Evolutionary conservation across 1,284 basidiomycete species (phyloP), one percentile per base, ranked within the genome.

Genomic region (Calocybe gambosa): DNA sequence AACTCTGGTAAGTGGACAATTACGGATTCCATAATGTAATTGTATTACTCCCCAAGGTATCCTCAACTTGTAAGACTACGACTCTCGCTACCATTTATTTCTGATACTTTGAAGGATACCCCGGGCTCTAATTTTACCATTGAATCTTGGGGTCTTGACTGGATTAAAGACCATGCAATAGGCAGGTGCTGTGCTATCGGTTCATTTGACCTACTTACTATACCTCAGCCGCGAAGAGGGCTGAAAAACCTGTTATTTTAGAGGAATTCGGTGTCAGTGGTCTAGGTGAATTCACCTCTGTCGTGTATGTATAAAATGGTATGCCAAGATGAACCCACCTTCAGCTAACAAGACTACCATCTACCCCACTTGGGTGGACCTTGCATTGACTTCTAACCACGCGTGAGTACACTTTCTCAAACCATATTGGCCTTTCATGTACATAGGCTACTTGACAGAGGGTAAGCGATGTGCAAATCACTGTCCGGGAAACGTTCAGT

Each of bases 261-360:
- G 78, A 80, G 53, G 77, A 79, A 50, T 79, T 79, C 50, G 76
- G 77, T n/a, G 56, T 74, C 1, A 55, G 52, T 19, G 72, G 72
- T 20, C 49, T 72, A 3, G 59, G 74, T 75, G 52, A 42, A 57
- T 50, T 29, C 36, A 10, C 15, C 21, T 5, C 7, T n/a, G 16
- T 9, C 33, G 12, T 18, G 5, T 10, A 7, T n/a, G 2, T 29
- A 3, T 5, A 5, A 6, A 16, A 3, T n/a, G 2, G 15, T 15
- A 34, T 15, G 15, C 31, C 9, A 12, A 36, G 34, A 23, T 23
- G 15, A 37, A 18, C 15, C 33, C 9, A 31, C 18, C 5, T 18
- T 26, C 31, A 77, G 75, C 66, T 35, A 78, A 78, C 56, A 76
- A 78, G 56, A 69, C 73, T 0, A 54, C 59, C 0, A 69, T 75